Percentiles rank a stretch among this genome's conserved stretches.
Conservation (phyloP, 2,329 filamentous ascomycete genomes). For the Harringtonia aguacate region DNA sequence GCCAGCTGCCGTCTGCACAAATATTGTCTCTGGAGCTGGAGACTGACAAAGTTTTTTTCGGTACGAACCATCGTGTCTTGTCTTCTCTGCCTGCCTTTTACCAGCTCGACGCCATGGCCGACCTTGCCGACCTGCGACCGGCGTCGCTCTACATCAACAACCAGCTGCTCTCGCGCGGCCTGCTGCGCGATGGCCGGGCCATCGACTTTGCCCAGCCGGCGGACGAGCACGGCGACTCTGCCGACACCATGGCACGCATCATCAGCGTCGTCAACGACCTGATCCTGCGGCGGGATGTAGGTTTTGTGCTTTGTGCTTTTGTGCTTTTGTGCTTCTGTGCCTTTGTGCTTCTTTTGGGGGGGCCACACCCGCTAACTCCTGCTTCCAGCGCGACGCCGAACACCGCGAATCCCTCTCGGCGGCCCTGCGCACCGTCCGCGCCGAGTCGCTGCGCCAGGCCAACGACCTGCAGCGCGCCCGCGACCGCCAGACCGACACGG, state of each 20-base stretch:
- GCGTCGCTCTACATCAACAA: slow-evolving; percentile 66
- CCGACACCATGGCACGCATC: slow-evolving; percentile 59
- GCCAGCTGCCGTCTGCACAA: no score
- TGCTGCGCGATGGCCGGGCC: slow-evolving; percentile 55
- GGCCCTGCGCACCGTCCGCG: slow-evolving; percentile 65
- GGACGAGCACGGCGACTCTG: slow-evolving; percentile 41
- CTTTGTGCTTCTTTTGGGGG: no score
- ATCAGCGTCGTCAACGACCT: slow-evolving; percentile 93
- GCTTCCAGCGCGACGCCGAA: slow-evolving; percentile 70
- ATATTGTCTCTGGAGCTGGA: no score
- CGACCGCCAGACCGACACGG: slow-evolving; percentile 42
- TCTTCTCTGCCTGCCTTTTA: no score
- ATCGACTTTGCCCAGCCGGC: slow-evolving; percentile 77
- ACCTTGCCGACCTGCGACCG: slow-evolving; percentile 51
- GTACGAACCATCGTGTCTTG: no score
- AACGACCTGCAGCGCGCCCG: slow-evolving; percentile 52
- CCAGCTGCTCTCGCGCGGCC: slow-evolving; percentile 54
- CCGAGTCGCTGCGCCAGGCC: slow-evolving; percentile 63
- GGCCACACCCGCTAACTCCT: neutral
- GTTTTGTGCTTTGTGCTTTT: slow-evolving; percentile 14
- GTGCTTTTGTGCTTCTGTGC: neutral
- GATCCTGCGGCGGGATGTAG: slow-evolving; percentile 78
- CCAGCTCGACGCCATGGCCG: slow-evolving; percentile 32
- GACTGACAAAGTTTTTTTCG: no score
- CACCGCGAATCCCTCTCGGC: slow-evolving; percentile 74